These are phyloP conservation scores for Ambrosia hybrid DNA, from an alignment of 140 eudicot genomes.

Conservation along the genomic window DNA sequence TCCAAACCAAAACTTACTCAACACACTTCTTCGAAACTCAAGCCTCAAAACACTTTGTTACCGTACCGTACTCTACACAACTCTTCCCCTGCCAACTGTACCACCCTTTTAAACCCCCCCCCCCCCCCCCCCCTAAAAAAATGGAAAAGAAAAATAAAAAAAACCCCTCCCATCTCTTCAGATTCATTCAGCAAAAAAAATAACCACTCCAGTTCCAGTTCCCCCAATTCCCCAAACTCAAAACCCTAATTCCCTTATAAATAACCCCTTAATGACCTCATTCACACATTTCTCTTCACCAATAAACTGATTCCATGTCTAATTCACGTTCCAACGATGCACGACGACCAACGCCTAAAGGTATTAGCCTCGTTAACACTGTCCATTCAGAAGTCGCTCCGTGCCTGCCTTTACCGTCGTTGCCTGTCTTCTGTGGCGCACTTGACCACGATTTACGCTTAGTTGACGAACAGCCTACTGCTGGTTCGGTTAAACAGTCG, in stretches of 20 bases:
- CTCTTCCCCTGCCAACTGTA: conserved; percentile 3
- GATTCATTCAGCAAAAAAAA: conserved; percentile 18
- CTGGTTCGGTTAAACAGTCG: conserved; percentile 30
- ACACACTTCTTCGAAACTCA: no score
- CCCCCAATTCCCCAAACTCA: conserved; percentile 15
- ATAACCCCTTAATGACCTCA: conserved; percentile 25
- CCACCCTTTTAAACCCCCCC: conserved; percentile 23
- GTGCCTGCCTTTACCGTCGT: conserved; percentile 86
- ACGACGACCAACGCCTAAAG: conserved; percentile 60
- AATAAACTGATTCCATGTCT: conserved; percentile 39
- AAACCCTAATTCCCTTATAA: conserved; percentile 32
- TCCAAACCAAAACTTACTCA: no score
- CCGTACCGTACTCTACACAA: conserved; percentile 14
- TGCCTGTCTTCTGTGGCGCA: conserved; percentile 89
- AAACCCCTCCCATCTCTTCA: conserved; percentile 11
- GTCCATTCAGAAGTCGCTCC: conserved; percentile 90
- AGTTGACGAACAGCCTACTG: conserved; percentile 48
- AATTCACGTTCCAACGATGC: conserved; percentile 44
- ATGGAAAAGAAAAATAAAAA: not conserved
- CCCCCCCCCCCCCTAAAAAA: not conserved
- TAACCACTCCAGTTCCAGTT: not conserved
- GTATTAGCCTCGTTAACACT: conserved; percentile 76
- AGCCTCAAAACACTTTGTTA: conserved; percentile 20
- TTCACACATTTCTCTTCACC: conserved; percentile 15
- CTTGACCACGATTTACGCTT: conserved; percentile 74